Percentiles rank a stretch among this genome's conserved stretches.
Evolutionary conservation across 2,329 filamentous ascomycete genomes (phyloP).

Genomic region (Cryphonectria parasitica): DNA sequence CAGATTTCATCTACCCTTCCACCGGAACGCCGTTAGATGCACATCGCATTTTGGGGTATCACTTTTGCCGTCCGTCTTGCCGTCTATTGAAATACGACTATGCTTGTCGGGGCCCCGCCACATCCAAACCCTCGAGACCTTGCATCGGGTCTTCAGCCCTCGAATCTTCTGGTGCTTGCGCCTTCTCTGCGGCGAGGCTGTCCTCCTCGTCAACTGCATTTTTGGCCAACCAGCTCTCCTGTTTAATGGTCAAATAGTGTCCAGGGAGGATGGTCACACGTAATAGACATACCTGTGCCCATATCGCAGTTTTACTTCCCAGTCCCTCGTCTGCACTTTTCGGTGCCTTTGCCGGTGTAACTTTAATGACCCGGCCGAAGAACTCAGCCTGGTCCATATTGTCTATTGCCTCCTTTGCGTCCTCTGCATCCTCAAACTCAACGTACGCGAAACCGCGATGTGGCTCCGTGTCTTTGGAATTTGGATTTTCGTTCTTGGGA

Average conservation of each 20-base stretch:
- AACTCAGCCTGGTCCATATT: conserved; percentile 99
- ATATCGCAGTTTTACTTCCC: conserved; percentile 91
- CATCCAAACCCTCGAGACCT: conserved; percentile 87
- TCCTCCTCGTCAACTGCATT: conserved; percentile 86
- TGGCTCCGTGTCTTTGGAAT: conserved; percentile 74
- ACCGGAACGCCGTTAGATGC: conserved; percentile 53
- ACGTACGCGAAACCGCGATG: conserved; percentile 97
- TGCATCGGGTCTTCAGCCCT: conserved; percentile 87
- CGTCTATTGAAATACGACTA: conserved; percentile 42
- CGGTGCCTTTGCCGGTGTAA: conserved; percentile 87
- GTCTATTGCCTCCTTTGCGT: conserved; percentile 94
- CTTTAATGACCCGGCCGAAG: conserved; percentile 89
- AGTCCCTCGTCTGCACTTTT: conserved; percentile 87
- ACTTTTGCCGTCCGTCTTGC: conserved; percentile 19
- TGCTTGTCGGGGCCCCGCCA: conserved; percentile 85
- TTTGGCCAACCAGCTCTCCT: conserved; percentile 94
- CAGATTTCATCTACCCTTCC: conserved; percentile 29
- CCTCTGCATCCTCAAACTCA: conserved; percentile 83
- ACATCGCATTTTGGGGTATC: conserved; percentile 30
- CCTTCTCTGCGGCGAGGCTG: conserved; percentile 60
- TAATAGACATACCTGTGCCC: conserved; percentile 79
- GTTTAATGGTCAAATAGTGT: conserved; percentile 28
- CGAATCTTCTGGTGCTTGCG: conserved; percentile 52
- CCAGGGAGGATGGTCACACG: conserved; percentile 6
- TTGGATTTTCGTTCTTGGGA: conserved; percentile 83